Evolutionary conservation across 495 filamentous ascomycete species (phyloP), one percentile per base, ranked within the genome.

Genomic region (Talaromyces adpressus): DNA sequence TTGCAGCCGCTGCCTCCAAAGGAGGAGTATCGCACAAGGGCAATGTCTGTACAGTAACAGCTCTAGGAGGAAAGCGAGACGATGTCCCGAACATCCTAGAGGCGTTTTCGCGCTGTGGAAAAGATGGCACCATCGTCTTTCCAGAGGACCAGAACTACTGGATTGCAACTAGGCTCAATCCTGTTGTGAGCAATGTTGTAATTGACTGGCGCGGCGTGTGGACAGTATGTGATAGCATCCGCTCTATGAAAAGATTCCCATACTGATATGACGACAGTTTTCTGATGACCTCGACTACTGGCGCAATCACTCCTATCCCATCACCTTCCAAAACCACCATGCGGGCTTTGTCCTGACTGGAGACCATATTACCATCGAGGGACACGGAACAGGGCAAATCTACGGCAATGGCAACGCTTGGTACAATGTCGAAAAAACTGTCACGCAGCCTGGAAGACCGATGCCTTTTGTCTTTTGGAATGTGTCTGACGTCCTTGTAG

Each of bases 381-480:
- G 82, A 30, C 83, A 83, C 62, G 82, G 83, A 3, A 84, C 81
- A 39, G 79, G 76, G 6, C 79, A 75, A 57, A 81, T 86, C 67
- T 62, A 81, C 62, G 70, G 81, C 63, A 72, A 81, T 60, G 79
- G 81, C 11, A 27, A 64, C 18, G 53, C 49, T 11, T 64, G 62
- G 62, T 64, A 64, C 18, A 72, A 64, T 51, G 73, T 65, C 16
- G 77, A 82, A 66, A 22, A 66, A 20, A 71, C 66, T 6, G 67
- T 61, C 53, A 85, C 82, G 0, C 74, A 77, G 65, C 74, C 77
- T 22, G 81, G 82, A 18, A 71, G 82, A 29, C 82, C 82, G 1
- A 86, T 86, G 82, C 82, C 84, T 1, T 85, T 86, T 60, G 84
- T 86, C 0, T 81, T 82, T 57, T 86, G 83, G 83, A 86, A 85